Conservation (phyloP, 2,329 filamentous ascomycete genomes). For the Iodosphaeria phyllophila region DNA sequence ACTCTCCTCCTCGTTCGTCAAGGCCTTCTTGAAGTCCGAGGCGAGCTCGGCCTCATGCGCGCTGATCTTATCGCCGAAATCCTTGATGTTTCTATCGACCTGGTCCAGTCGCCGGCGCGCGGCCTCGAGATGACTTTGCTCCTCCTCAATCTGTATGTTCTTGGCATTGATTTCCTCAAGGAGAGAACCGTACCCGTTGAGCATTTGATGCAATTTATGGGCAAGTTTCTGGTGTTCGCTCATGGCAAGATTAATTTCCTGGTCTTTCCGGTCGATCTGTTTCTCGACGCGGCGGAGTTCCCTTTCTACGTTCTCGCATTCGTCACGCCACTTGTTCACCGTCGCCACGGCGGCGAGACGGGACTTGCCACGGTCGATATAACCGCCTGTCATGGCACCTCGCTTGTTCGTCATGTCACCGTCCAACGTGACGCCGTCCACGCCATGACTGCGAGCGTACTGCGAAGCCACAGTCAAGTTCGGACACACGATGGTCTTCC, state of each 20-base stretch:
- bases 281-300: conserved; percentile 46
- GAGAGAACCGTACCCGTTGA: conserved; percentile 66
- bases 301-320: conserved; percentile 48
- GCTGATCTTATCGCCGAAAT: conserved; percentile 54
- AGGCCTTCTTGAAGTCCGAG: conserved; percentile 80
- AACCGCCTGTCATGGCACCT: conserved; percentile 89
- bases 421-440: conserved; percentile 85
- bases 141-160: conserved; percentile 53
- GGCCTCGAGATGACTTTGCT: conserved; percentile 53
- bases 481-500: conserved; percentile 84
- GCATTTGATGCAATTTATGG: conserved; percentile 57
- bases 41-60: conserved; percentile 65
- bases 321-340: conserved; percentile 55
- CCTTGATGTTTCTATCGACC: conserved; percentile 57
- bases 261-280: conserved; percentile 63
- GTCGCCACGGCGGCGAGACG: conserved; percentile 69
- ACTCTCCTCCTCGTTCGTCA: conserved; percentile 66
- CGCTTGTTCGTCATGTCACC: conserved; percentile 91
- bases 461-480: conserved; percentile 75
- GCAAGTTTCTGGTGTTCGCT: conserved; percentile 70
- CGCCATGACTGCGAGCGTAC: conserved; percentile 78
- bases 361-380: conserved; percentile 70
- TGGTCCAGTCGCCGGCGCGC: conserved; percentile 46
- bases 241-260: conserved; percentile 75
- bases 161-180: conserved; percentile 60